Conservation (phyloP, 2,329 filamentous ascomycete species). For the Trichoderma sp. region DNA sequence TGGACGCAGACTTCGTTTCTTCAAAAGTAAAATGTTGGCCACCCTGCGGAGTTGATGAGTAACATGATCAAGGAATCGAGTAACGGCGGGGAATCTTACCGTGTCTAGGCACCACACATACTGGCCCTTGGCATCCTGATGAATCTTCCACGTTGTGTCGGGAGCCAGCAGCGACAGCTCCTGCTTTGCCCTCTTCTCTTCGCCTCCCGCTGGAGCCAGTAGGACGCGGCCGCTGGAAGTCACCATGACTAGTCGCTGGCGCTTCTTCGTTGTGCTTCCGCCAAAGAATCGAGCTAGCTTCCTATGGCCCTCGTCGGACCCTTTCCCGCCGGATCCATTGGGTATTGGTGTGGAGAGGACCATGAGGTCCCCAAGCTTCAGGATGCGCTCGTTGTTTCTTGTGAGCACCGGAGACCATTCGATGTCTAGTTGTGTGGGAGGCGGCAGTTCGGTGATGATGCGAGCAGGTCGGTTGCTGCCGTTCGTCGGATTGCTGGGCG, state of each 20-base stretch:
- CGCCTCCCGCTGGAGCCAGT: constrained; percentile 85
- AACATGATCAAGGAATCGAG: neutral
- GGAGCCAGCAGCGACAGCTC: constrained; percentile 81
- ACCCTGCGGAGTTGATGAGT: constrained; percentile 54
- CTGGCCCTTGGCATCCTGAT: constrained; percentile 83
- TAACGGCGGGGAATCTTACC: constrained; percentile 59
- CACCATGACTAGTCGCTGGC: constrained; percentile 90
- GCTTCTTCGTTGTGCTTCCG: constrained; percentile 86
- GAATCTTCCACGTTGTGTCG: constrained; percentile 77
- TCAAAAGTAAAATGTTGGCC: constrained; percentile 94
- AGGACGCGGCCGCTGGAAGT: constrained; percentile 90
- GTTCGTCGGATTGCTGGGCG: constrained; percentile 45
- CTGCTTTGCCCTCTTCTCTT: constrained; percentile 92
- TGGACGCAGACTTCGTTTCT: constrained; percentile 72
- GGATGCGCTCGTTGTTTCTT: constrained; percentile 85
- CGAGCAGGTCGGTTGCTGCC: constrained; percentile 66
- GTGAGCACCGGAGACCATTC: constrained; percentile 98
- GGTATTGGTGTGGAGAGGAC: constrained; percentile 78
- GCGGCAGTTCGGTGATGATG: constrained; percentile 91
- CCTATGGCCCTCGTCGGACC: constrained; percentile 73
- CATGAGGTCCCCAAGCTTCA: constrained; percentile 89
- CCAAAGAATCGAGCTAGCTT: constrained; percentile 95
- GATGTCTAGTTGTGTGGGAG: constrained; percentile 95
- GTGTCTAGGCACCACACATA: constrained; percentile 90
- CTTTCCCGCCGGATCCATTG: constrained; percentile 71